phyloP scores from a whole-genome alignment of 352 stramenopile genomes.

The Globisporangium yorkense region DNA sequence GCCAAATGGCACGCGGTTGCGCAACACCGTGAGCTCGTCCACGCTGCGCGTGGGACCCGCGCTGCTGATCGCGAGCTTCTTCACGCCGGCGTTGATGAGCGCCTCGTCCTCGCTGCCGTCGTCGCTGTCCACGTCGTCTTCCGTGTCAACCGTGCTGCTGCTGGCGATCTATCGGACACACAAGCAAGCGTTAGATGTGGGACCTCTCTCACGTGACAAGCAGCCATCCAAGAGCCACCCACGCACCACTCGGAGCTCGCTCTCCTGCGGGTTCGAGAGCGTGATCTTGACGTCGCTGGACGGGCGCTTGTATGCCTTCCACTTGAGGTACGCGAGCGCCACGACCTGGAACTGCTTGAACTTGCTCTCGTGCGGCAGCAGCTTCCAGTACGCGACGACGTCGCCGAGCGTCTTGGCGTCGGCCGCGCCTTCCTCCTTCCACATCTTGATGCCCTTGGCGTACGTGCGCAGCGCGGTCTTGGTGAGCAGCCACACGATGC shows the following conservation, averaged over 20 bases:
- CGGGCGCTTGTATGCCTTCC: slow-evolving; percentile 54
- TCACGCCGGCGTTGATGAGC: slow-evolving; percentile 38
- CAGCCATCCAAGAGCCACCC: background rate
- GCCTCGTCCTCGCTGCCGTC: slow-evolving; percentile 43
- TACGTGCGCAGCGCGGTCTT: slow-evolving; percentile 66
- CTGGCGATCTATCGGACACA: background rate
- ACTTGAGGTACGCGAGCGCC: slow-evolving; percentile 65
- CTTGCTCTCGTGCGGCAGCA: slow-evolving; percentile 58
- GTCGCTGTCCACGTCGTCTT: slow-evolving; percentile 21
- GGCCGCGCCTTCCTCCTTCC: slow-evolving; percentile 45
- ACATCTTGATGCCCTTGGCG: slow-evolving; percentile 62
- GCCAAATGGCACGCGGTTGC: slow-evolving; percentile 42
- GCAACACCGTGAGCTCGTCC: slow-evolving; percentile 48
- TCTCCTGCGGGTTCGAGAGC: slow-evolving; percentile 35
- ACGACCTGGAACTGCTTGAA: slow-evolving; percentile 68
- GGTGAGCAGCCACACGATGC: slow-evolving; percentile 70
- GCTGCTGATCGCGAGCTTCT: slow-evolving; percentile 25
- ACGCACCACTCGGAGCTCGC: slow-evolving; percentile 16
- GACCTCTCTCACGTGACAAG: too few species aligned
- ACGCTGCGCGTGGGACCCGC: slow-evolving; percentile 23
- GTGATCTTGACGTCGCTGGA: slow-evolving; percentile 21
- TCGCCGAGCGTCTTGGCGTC: slow-evolving; percentile 40
- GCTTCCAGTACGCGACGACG: slow-evolving; percentile 61
- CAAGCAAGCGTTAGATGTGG: background rate
- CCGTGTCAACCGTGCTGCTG: slow-evolving; percentile 20